Evolutionary conservation across 345 rosid species (phyloP).

Genomic region (Eucalyptus brandiana): DNA sequence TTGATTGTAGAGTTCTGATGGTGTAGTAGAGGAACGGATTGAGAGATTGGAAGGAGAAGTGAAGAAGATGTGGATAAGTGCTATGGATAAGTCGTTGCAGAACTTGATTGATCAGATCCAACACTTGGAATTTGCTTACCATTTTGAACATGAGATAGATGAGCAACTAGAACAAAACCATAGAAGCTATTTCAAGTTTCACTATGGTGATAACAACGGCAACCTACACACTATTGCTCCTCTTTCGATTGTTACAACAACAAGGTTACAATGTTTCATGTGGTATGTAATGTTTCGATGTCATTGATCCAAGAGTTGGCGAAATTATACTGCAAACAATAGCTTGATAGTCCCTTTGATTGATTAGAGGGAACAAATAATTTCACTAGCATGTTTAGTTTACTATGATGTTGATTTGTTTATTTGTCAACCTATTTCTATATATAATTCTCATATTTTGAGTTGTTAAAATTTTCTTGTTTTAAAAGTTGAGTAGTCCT

Average conservation of each 20-base stretch:
- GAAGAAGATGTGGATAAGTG: background rate
- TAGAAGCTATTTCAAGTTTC: background rate
- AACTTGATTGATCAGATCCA: slow-evolving; percentile 13
- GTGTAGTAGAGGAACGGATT: background rate
- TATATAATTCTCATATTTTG: background rate
- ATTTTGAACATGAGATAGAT: slow-evolving; percentile 7
- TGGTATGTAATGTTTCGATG: background rate
- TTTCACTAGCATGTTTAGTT: background rate
- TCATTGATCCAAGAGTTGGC: background rate
- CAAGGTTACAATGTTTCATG: background rate
- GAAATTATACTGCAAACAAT: background rate
- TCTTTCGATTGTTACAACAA: slow-evolving; percentile 12
- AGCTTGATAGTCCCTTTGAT: background rate
- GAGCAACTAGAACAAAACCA: background rate
- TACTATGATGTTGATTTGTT: background rate
- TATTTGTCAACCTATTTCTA: background rate
- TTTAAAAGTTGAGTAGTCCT: background rate
- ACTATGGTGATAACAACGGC: background rate
- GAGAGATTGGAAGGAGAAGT: slow-evolving; percentile 3
- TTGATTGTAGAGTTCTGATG: background rate
- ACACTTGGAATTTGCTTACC: slow-evolving; percentile 8
- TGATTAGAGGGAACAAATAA: too few species aligned
- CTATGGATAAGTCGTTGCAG: background rate
- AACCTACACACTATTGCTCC: background rate
- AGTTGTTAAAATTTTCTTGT: background rate